Percentiles rank a stretch among this genome's conserved stretches.
Conservation (phyloP, 2,329 filamentous ascomycete species). For the Zasmidium angulare region DNA sequence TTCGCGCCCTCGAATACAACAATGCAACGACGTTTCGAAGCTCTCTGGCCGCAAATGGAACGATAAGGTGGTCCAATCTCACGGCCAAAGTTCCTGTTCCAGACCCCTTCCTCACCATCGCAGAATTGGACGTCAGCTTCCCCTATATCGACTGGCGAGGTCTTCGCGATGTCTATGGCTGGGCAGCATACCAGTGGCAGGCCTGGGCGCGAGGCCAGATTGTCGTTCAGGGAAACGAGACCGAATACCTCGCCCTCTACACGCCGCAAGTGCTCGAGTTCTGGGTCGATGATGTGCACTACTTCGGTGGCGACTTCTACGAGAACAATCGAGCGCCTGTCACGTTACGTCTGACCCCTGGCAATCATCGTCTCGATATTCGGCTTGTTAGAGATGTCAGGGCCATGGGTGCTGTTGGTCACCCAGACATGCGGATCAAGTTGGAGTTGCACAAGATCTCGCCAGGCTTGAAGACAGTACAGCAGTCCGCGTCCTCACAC, state of each 20-base stretch:
- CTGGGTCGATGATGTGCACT: constrained; percentile 51
- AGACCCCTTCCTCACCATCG: constrained; percentile 34
- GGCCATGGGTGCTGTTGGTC: constrained; percentile 53
- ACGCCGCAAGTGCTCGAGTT: constrained; percentile 53
- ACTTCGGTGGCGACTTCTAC: constrained; percentile 61
- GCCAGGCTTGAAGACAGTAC: constrained; percentile 29
- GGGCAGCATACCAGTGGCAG: constrained; percentile 60
- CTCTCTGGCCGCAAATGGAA: constrained; percentile 53
- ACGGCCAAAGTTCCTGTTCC: constrained; percentile 34
- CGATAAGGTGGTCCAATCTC: constrained; percentile 49
- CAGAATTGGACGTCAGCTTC: constrained; percentile 47
- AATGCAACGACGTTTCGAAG: constrained; percentile 46
- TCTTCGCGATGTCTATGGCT: constrained; percentile 57
- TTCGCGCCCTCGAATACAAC: constrained; percentile 48
- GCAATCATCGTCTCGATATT: constrained; percentile 52
- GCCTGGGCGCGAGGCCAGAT: constrained; percentile 56
- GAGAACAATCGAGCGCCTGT: constrained; percentile 51
- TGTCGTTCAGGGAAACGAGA: constrained; percentile 34
- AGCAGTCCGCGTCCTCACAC: background rate
- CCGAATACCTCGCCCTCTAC: constrained; percentile 43
- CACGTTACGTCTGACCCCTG: constrained; percentile 51
- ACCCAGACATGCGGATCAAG: constrained; percentile 46
- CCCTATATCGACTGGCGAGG: constrained; percentile 55
- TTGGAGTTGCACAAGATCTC: constrained; percentile 36
- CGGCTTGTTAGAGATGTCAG: constrained; percentile 58